Evolutionary conservation across 805 yeast genomes (phyloP).

Genomic region (Metschnikowia gruessii): DNA sequence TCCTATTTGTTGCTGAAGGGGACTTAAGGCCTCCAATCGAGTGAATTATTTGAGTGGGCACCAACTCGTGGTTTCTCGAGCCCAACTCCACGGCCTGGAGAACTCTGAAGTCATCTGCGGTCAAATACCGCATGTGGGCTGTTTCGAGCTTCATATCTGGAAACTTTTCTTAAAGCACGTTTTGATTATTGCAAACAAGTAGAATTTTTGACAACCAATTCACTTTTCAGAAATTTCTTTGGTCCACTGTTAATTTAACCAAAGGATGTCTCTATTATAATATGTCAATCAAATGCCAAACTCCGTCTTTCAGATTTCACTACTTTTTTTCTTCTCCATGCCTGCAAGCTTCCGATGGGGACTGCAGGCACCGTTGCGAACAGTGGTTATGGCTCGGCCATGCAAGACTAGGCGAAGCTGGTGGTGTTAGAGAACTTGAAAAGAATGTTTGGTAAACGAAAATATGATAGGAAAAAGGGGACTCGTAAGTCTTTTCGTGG

Average conservation of each 20-base stretch:
- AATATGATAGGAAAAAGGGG: constrained; percentile 10
- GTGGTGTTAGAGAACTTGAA: not conserved
- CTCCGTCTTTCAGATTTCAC: no score
- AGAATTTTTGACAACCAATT: no score
- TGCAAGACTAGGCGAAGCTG: no score
- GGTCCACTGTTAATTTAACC: no score
- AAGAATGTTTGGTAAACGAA: constrained; percentile 16
- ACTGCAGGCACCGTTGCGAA: constrained; percentile 1
- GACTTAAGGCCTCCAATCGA: constrained; percentile 76
- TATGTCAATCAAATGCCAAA: no score
- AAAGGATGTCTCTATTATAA: not conserved
- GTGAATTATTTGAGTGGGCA: constrained; percentile 82
- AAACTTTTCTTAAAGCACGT: not conserved
- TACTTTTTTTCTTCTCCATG: not conserved
- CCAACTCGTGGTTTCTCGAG: constrained; percentile 89
- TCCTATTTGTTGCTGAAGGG: constrained; percentile 70
- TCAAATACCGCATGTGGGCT: constrained; percentile 87
- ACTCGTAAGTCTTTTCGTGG: constrained; percentile 11
- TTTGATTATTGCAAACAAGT: no score
- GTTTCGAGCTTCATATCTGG: constrained; percentile 82
- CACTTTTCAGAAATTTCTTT: no score
- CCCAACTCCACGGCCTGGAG: constrained; percentile 89
- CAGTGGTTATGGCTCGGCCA: no score
- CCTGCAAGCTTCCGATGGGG: not conserved
- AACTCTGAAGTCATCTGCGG: constrained; percentile 86